A percentile compares a stretch with the other conserved stretches of the same genome.
Evolutionary conservation across 2,329 filamentous ascomycete genomes (phyloP).

Genomic region (Penicillium sp.): DNA sequence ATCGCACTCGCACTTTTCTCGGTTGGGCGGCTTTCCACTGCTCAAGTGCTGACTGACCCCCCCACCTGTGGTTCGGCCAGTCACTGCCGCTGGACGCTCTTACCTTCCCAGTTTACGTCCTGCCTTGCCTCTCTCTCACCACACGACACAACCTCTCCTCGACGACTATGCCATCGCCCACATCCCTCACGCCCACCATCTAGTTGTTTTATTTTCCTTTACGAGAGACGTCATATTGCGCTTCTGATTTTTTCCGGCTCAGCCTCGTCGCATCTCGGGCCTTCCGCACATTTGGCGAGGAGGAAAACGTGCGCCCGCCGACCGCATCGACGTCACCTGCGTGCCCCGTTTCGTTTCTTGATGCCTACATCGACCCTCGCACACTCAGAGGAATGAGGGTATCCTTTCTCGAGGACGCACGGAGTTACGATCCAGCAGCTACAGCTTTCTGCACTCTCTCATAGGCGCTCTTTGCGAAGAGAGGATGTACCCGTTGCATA

Average conservation of each 20-base stretch:
- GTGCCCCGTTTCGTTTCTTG: neutral
- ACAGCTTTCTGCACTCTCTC: neutral
- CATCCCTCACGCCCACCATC: neutral
- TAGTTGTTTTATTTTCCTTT: neutral
- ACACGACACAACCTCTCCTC: conserved; percentile 6
- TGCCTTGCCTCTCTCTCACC: conserved; percentile 9
- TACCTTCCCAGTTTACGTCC: neutral
- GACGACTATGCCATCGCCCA: neutral
- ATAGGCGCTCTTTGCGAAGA: neutral
- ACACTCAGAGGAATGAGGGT: conserved; percentile 10
- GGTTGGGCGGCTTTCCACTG: no score
- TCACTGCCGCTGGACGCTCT: neutral
- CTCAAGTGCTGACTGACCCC: neutral
- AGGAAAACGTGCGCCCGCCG: conserved; percentile 5
- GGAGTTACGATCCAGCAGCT: neutral
- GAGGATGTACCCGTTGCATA: conserved; percentile 10
- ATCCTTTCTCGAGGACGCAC: neutral
- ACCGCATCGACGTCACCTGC: conserved; percentile 12
- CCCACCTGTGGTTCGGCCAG: neutral
- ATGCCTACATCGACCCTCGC: neutral
- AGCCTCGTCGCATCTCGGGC: neutral
- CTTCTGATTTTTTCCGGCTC: neutral
- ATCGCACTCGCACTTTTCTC: neutral
- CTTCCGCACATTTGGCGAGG: neutral
- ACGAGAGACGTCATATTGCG: neutral